These are phyloP conservation scores for Lasiosphaeria ovina DNA, from an alignment of 495 filamentous ascomycete species.

Conservation along the genomic window DNA sequence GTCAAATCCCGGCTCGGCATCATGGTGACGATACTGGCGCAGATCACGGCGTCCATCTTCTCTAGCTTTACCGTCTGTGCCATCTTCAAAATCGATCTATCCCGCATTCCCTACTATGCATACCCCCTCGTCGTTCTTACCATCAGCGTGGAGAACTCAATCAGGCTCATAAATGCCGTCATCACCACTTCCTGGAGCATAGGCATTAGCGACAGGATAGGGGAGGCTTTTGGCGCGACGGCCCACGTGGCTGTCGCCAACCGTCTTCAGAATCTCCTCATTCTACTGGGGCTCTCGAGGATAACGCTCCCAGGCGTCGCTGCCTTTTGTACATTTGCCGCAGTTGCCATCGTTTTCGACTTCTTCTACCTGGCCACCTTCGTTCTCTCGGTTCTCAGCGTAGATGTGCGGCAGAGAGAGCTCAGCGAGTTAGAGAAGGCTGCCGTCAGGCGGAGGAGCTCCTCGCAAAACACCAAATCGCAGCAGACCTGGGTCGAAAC, in stretches of 20 bases:
- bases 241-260: conserved; percentile 63
- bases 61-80: conserved; percentile 64
- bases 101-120: conserved; percentile 56
- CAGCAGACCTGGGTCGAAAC: conserved; percentile 50
- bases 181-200: conserved; percentile 61
- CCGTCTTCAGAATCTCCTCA: conserved; percentile 56
- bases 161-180: conserved; percentile 69
- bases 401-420: conserved; percentile 69
- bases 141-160: conserved; percentile 70
- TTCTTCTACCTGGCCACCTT: conserved; percentile 69
- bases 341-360: conserved; percentile 66
- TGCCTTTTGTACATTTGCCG: conserved; percentile 68
- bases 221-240: conserved; percentile 64
- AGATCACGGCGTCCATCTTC: conserved; percentile 65
- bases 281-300: conserved; percentile 56
- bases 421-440: conserved; percentile 52
- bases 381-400: conserved; percentile 69
- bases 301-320: conserved; percentile 60
- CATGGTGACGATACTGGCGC: conserved; percentile 60
- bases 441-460: conserved; percentile 34
- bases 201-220: conserved; percentile 58
- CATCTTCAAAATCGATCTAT: conserved; percentile 59
- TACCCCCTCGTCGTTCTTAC: conserved; percentile 70
- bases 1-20: conserved; percentile 67
- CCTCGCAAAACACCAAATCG: conserved; percentile 11